These are phyloP conservation scores for Oryza glumipatula DNA, from an alignment of 176 grass and related monocot species.

Conservation along the genomic window DNA sequence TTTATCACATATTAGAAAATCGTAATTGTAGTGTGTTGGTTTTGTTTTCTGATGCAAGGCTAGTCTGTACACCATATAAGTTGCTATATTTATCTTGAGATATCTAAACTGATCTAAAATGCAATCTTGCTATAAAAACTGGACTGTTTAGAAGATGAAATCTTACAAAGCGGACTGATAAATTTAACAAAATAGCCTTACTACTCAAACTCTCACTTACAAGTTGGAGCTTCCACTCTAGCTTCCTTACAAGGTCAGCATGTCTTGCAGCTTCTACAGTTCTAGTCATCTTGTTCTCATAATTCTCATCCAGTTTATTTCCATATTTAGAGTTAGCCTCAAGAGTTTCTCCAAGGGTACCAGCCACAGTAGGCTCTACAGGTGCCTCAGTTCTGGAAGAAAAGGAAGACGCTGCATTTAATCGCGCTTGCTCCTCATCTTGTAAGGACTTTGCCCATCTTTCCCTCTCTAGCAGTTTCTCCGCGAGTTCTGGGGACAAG, in stretches of 20 bases:
- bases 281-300: slow-evolving; percentile 59
- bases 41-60: neutral
- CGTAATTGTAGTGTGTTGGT: neutral
- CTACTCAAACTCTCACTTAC: slow-evolving; percentile 58
- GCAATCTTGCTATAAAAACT: slow-evolving; percentile 8
- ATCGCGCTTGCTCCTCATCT: slow-evolving; percentile 80
- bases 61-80: neutral
- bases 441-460: slow-evolving; percentile 69
- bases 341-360: slow-evolving; percentile 81
- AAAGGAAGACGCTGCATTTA: slow-evolving; percentile 53
- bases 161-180: neutral
- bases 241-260: slow-evolving; percentile 73
- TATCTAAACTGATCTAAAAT: slow-evolving; percentile 19
- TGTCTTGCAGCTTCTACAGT: slow-evolving; percentile 72
- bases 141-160: neutral
- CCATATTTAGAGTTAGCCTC: slow-evolving; percentile 72
- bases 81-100: slow-evolving; percentile 18
- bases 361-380: slow-evolving; percentile 56
- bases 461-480: slow-evolving; percentile 82
- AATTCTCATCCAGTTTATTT: slow-evolving; percentile 59
- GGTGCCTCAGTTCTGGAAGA: slow-evolving; percentile 33
- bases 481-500: slow-evolving; percentile 70
- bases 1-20: neutral
- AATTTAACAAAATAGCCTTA: slow-evolving; percentile 25
- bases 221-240: slow-evolving; percentile 78